Conservation (phyloP, 257 asterid species). For the Lithospermum erythrorhizon region DNA sequence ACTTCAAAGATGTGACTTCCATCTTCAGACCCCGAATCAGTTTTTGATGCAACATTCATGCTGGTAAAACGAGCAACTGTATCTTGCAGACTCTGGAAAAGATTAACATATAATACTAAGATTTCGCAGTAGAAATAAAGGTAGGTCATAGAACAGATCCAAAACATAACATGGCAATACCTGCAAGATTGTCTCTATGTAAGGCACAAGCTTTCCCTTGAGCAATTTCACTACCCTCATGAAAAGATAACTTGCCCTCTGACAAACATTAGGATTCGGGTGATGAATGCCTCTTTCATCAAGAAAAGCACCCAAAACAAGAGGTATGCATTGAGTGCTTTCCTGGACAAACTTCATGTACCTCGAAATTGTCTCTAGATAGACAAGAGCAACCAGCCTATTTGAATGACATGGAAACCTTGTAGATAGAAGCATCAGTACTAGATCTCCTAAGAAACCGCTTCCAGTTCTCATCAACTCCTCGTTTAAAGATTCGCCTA, state of each 20-base stretch:
- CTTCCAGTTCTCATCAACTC: slow-evolving; percentile 56
- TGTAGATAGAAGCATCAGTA: slow-evolving; percentile 74
- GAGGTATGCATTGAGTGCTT: slow-evolving; percentile 69
- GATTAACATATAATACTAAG: neutral
- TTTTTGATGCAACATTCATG: slow-evolving; percentile 38
- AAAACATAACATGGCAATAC: slow-evolving; percentile 22
- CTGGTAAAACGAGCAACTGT: slow-evolving; percentile 63
- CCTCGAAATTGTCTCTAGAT: slow-evolving; percentile 78
- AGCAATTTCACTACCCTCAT: slow-evolving; percentile 87
- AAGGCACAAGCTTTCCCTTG: slow-evolving; percentile 78
- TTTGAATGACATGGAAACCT: slow-evolving; percentile 85
- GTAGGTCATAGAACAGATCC: slow-evolving; percentile 3
- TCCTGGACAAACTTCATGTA: slow-evolving; percentile 68
- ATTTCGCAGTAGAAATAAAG: slow-evolving; percentile 2
- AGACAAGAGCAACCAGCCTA: slow-evolving; percentile 82
- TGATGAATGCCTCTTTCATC: slow-evolving; percentile 97
- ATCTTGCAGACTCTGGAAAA: slow-evolving; percentile 72
- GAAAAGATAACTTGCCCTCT: slow-evolving; percentile 90
- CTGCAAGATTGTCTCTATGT: slow-evolving; percentile 86
- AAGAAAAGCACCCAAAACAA: slow-evolving; percentile 65
- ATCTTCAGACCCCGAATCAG: slow-evolving; percentile 60
- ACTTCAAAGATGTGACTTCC: slow-evolving; percentile 97
- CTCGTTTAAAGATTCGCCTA: slow-evolving; percentile 73
- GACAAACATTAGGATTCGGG: slow-evolving; percentile 62
- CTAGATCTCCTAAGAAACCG: slow-evolving; percentile 61